Evolutionary conservation across 169 alveolate genomes (phyloP).

Genomic region (Plasmodium cynomolgi): DNA sequence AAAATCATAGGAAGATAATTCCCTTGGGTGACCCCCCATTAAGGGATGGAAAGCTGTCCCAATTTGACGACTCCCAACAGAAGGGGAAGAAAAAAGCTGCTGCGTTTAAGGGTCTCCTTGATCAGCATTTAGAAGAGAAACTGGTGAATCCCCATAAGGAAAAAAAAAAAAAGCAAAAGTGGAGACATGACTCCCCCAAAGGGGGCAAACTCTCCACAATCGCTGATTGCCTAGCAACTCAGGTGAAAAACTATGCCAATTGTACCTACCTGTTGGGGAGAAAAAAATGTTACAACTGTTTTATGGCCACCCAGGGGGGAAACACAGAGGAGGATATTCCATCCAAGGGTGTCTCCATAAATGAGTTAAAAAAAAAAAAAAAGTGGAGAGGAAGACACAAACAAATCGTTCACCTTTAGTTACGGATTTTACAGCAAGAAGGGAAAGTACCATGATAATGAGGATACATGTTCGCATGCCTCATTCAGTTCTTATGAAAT

Average conservation of each 20-base stretch:
- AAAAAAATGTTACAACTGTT: conserved; percentile 41
- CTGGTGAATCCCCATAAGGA: background rate
- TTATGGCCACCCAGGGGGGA: background rate
- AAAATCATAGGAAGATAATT: background rate
- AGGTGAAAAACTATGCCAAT: conserved; percentile 8
- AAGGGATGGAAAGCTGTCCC: background rate
- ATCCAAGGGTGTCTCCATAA: background rate
- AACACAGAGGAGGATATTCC: background rate
- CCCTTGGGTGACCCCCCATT: background rate
- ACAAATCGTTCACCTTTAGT: conserved; percentile 24
- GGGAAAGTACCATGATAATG: conserved; percentile 58
- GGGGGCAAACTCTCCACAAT: background rate
- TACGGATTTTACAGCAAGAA: conserved; percentile 50
- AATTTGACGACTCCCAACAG: background rate
- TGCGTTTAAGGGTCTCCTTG: background rate
- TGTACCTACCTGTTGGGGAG: conserved; percentile 12
- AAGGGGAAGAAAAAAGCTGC: background rate
- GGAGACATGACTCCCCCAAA: background rate
- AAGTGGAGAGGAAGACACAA: background rate
- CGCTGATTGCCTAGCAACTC: background rate
- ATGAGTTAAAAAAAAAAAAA: conserved; percentile 11
- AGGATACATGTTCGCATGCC: conserved; percentile 63
- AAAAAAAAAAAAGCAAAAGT: background rate
- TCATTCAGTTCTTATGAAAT: conserved; percentile 33
- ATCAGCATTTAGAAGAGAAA: background rate